Evolutionary conservation across 805 yeast species (phyloP).

Genomic region (Candida stauntonica): DNA sequence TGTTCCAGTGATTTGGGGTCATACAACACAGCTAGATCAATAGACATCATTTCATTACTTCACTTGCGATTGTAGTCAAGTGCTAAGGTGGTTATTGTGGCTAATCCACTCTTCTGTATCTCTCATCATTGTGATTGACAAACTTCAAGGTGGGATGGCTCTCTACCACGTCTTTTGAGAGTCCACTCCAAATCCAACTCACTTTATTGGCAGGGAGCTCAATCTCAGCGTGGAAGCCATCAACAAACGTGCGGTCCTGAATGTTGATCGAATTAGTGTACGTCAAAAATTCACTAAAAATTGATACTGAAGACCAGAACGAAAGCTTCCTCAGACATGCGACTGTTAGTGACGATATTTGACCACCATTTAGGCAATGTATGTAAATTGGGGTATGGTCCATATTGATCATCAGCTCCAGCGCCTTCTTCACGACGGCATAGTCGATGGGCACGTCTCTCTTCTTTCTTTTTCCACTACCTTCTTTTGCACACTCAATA

Average conservation of each 20-base stretch:
- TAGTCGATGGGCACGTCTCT: conserved; percentile 78
- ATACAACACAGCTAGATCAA: too few relatives aligned
- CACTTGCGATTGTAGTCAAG: too few relatives aligned
- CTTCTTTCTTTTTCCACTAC: conserved; percentile 63
- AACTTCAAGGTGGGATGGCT: conserved; percentile 26
- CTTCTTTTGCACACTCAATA: conserved; percentile 55
- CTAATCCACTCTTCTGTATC: conserved; percentile 11
- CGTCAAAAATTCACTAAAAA: conserved; percentile 76
- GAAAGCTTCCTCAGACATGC: conserved; percentile 83
- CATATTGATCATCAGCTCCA: conserved; percentile 57
- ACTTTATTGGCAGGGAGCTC: conserved; percentile 42
- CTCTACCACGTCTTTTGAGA: conserved; percentile 25
- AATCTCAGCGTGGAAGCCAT: conserved; percentile 65
- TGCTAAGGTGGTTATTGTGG: too few relatives aligned
- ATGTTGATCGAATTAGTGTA: conserved; percentile 75
- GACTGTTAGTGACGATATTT: conserved; percentile 74
- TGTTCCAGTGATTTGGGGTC: conserved; percentile 52
- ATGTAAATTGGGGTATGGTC: conserved; percentile 68
- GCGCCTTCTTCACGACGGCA: conserved; percentile 51
- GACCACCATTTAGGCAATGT: conserved; percentile 89
- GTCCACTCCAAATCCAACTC: conserved; percentile 32
- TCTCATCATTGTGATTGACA: conserved; percentile 10
- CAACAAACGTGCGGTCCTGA: conserved; percentile 81
- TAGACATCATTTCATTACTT: too few relatives aligned
- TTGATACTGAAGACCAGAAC: conserved; percentile 86